Evolutionary conservation across 768 basidiomycete genomes (phyloP).

Genomic region (Dictyophora rubrovolvata): DNA sequence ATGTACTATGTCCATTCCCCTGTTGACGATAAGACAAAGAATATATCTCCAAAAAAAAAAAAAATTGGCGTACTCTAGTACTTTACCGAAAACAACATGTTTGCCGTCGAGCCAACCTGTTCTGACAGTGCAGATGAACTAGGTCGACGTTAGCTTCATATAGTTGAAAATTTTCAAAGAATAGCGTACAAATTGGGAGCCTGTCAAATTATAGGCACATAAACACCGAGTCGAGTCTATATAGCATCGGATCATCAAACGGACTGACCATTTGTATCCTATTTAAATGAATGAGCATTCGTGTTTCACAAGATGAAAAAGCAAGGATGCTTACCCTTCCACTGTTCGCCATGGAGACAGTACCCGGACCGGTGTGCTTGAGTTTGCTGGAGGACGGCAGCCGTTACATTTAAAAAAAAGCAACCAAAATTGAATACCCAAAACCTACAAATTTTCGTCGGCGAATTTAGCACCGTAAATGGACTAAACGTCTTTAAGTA

Average conservation of each 20-base stretch:
- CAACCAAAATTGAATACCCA: background rate
- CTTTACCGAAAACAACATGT: slow-evolving; percentile 91
- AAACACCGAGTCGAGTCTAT: slow-evolving; percentile 7
- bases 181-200: slow-evolving; percentile 76
- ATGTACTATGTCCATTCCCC: slow-evolving; percentile 76
- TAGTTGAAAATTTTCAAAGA: background rate
- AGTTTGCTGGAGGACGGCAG: slow-evolving; percentile 60
- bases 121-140: slow-evolving; percentile 88
- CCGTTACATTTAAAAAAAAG: slow-evolving; percentile 2
- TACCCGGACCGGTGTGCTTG: slow-evolving; percentile 80
- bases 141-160: slow-evolving; percentile 12
- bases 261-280: slow-evolving; percentile 76
- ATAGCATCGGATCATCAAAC: background rate
- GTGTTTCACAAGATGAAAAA: too few relatives aligned
- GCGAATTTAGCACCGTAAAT: slow-evolving; percentile 87
- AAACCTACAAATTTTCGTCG: slow-evolving; percentile 88
- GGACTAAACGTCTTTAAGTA: slow-evolving; percentile 35
- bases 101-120: slow-evolving; percentile 88
- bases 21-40: background rate
- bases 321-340: slow-evolving; percentile 16
- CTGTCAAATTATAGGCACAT: slow-evolving; percentile 24
- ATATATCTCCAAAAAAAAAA: background rate
- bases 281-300: slow-evolving; percentile 24
- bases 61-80: slow-evolving; percentile 41
- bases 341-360: slow-evolving; percentile 91